Percentiles rank a stretch among this genome's conserved stretches.
Conservation (phyloP, 2,329 filamentous ascomycete species). For the Metarhizium brunneum region DNA sequence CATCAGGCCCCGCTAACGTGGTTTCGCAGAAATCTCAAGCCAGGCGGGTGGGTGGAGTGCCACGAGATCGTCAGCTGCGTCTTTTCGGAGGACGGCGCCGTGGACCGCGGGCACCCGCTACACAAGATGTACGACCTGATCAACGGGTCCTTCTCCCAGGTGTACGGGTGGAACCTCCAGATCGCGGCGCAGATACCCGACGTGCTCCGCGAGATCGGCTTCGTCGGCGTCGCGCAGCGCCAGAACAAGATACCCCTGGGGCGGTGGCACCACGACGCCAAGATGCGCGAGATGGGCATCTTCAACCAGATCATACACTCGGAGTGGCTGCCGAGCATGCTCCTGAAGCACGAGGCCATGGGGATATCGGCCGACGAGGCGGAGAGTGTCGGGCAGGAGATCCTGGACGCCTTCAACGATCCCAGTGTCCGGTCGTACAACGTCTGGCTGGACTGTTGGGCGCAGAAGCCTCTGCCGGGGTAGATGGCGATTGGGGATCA, state of each 20-base stretch:
- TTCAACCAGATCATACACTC: conserved; percentile 26
- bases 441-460: conserved; percentile 28
- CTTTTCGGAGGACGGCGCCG: conserved; percentile 22
- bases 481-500: neutral
- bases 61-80: conserved; percentile 25
- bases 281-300: conserved; percentile 27
- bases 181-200: conserved; percentile 19
- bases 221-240: conserved; percentile 21
- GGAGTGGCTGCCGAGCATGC: conserved; percentile 24
- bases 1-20: neutral
- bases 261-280: conserved; percentile 26
- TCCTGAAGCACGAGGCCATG: conserved; percentile 22
- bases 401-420: conserved; percentile 23
- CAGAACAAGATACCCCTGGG: conserved; percentile 25
- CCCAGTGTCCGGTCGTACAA: conserved; percentile 22
- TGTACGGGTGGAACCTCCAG: conserved; percentile 26
- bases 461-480: conserved; percentile 23
- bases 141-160: conserved; percentile 19
- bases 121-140: conserved; percentile 24
- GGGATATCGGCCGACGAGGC: conserved; percentile 25
- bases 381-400: conserved; percentile 18
- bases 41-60: conserved; percentile 31
- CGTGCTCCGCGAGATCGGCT: conserved; percentile 22
- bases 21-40: conserved; percentile 20
- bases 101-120: conserved; percentile 19